Conservation (phyloP, 192 early-diverging fungal genomes). For the Umbelopsis isabellina region DNA sequence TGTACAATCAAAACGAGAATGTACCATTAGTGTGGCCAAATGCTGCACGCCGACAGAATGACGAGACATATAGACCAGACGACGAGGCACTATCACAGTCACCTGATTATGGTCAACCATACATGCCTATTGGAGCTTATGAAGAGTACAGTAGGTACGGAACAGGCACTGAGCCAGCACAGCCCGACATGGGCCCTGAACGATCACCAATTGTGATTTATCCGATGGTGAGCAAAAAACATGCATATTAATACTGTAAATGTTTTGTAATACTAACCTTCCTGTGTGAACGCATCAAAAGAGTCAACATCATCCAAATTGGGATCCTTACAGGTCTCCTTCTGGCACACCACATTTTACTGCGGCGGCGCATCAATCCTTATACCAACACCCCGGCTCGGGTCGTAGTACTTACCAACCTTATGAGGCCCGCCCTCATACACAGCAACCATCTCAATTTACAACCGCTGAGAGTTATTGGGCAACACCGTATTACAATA, state of each 20-base stretch:
- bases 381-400: not conserved
- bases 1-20: conserved; percentile 21
- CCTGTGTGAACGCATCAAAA: conserved; percentile 2
- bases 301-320: conserved; percentile 3
- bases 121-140: too few relatives aligned
- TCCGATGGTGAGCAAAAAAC: not conserved
- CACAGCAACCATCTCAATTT: not conserved
- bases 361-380: not conserved
- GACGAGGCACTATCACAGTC: not conserved
- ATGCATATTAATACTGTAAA: not conserved
- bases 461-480: not conserved
- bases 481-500: not conserved
- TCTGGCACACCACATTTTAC: not conserved
- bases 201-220: conserved; percentile 4
- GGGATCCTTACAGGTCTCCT: conserved; percentile 3
- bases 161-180: not conserved
- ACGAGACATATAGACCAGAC: not conserved
- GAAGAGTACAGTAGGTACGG: too few relatives aligned
- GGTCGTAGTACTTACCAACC: not conserved
- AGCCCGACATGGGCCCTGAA: not conserved
- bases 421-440: not conserved
- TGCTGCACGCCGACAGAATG: not conserved
- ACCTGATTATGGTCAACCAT: too few relatives aligned
- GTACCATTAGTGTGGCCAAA: not conserved
- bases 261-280: conserved; percentile 6